phyloP scores from a whole-genome alignment of 441 rosid species.

The Adansonia madagascariensis region DNA sequence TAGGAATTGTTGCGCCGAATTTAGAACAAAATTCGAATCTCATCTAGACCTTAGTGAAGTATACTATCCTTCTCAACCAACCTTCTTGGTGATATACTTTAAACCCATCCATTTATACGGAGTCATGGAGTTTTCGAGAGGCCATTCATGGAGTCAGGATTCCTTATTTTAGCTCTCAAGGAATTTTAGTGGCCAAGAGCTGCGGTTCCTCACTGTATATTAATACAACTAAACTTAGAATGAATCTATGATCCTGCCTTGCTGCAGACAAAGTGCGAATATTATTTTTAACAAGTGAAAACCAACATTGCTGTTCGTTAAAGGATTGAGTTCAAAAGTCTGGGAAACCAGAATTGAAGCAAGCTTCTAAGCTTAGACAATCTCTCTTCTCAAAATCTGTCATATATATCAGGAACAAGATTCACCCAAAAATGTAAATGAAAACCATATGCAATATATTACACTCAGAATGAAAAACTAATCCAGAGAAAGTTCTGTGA shows the following conservation, averaged over 20 bases:
- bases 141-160: not conserved
- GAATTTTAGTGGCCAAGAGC: not conserved
- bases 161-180: not conserved
- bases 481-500: not conserved
- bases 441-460: conserved; percentile 7
- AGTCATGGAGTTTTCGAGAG: not conserved
- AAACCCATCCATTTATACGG: not conserved
- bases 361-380: not conserved
- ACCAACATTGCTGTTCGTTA: not conserved
- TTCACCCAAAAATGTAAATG: not conserved
- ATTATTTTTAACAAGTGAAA: not conserved
- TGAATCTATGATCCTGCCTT: not conserved
- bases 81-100: too few species aligned
- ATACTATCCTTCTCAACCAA: not conserved
- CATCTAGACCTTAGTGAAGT: too few species aligned
- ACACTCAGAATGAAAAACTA: not conserved
- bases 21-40: too few species aligned
- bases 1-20: not conserved
- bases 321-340: not conserved
- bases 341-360: not conserved
- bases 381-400: conserved; percentile 11
- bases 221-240: not conserved
- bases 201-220: not conserved
- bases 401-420: not conserved
- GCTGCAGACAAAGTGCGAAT: not conserved